These are phyloP conservation scores for Trichothecium sympodiale DNA, from an alignment of 2,329 filamentous ascomycete species.

Conservation along the genomic window DNA sequence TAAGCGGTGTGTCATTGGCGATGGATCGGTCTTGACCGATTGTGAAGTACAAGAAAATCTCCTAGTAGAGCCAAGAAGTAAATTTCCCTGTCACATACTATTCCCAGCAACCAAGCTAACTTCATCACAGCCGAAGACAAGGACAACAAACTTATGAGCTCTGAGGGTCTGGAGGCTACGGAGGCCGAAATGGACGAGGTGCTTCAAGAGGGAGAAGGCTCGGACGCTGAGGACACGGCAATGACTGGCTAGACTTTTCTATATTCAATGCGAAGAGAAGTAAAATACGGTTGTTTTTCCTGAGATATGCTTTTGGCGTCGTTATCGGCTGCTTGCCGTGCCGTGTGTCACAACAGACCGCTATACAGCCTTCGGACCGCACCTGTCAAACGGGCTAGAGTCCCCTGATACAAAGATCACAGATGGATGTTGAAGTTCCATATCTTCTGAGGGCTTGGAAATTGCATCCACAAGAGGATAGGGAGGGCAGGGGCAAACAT, in stretches of 20 bases:
- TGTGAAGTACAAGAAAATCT: slow-evolving; percentile 90
- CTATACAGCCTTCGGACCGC: too few relatives aligned
- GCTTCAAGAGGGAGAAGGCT: slow-evolving; percentile 29
- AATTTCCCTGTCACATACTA: slow-evolving; percentile 8
- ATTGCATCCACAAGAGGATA: too few relatives aligned
- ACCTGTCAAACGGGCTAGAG: too few relatives aligned
- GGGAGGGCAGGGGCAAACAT: too few relatives aligned
- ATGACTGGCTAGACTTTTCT: background rate
- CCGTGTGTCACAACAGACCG: too few relatives aligned
- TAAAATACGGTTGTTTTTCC: too few relatives aligned
- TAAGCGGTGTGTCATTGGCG: slow-evolving; percentile 70
- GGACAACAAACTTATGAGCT: slow-evolving; percentile 57
- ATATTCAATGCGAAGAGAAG: too few relatives aligned
- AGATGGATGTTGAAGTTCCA: too few relatives aligned
- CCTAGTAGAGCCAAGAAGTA: slow-evolving; percentile 68
- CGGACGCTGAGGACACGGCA: slow-evolving; percentile 10
- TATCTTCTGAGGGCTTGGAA: too few relatives aligned
- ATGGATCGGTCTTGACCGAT: slow-evolving; percentile 67
- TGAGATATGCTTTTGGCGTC: too few relatives aligned
- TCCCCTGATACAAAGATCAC: too few relatives aligned
- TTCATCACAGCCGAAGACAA: slow-evolving; percentile 48
- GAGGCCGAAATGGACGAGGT: slow-evolving; percentile 49
- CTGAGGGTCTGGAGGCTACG: slow-evolving; percentile 52
- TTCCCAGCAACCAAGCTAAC: background rate
- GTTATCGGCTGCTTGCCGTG: too few relatives aligned